Evolutionary conservation across 139 green algal genomes (phyloP), one percentile per base, ranked within the genome.

Genomic region (Picochlorum sp.): DNA sequence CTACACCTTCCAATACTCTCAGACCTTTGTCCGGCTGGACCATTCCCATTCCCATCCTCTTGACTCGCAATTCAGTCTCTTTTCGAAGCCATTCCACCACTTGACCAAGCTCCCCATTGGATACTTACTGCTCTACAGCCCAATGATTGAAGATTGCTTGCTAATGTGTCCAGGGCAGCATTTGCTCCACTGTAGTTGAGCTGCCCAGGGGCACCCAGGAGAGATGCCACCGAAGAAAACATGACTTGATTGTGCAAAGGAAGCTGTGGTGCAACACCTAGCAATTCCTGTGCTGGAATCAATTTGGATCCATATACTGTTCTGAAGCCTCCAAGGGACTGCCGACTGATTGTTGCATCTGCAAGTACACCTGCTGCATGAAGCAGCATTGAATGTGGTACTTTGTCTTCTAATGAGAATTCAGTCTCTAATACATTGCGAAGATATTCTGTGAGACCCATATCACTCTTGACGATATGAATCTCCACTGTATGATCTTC

Each of bases 331-430:
- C 45, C 34, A 0, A 73, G 41, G 4, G 63, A 85, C 66, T 90
- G 84, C 28, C 85, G 85, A 2, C 37, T 13, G 1, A 92, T 18
- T 0, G 80, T 83, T 8, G 84, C 82, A 67, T 92, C 85, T 1
- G 76, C 69, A 34, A 95, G 69, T 18, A 86, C 79, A 10, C 85
- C 87, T 24, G 81, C 81, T 14, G 85, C 86, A 68, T 91, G 85
- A n/a, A 94, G 62, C 15, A 90, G 52, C 15, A 26, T 45, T 16
- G 60, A 23, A 52, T 78, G 31, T 3, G 58, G 51, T 6, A 28
- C 5, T 21, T 54, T 54, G n/a, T 54, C n/a, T 1, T 34, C 10
- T 23, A 15, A 38, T 41, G 34, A 14, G 8, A 41, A 9, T 51
- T 23, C 20, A 31, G 41, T 65, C 23, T 24, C 58, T 2, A 26